phyloP scores from a whole-genome alignment of 495 filamentous ascomycete genomes.

The Cairneyella variabilis region DNA sequence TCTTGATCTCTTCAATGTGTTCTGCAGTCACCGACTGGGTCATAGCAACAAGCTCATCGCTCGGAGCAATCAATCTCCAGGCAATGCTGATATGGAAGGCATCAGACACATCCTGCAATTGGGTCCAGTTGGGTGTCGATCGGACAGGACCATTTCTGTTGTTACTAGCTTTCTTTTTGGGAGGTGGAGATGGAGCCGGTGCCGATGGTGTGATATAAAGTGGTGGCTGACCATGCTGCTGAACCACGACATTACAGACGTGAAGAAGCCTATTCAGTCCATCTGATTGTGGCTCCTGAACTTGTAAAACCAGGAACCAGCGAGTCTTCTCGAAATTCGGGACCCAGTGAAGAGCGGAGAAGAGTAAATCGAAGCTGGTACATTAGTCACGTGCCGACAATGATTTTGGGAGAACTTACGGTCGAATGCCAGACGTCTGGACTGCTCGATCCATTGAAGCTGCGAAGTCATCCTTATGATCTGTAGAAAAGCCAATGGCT shows the following conservation, averaged over 20 bases:
- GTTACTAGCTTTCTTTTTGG: background rate
- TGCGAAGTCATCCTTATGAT: conserved; percentile 26
- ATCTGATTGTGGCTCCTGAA: conserved; percentile 37
- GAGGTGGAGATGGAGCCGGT: background rate
- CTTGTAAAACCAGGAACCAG: conserved; percentile 80
- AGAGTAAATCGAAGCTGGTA: conserved; percentile 47
- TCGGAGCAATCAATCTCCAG: conserved; percentile 58
- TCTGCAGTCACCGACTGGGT: conserved; percentile 30
- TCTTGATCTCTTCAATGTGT: conserved; percentile 13
- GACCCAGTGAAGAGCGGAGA: conserved; percentile 58
- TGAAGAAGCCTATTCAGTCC: conserved; percentile 57
- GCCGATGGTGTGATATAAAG: conserved; percentile 52
- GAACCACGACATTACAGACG: conserved; percentile 59
- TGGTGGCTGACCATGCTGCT: conserved; percentile 61
- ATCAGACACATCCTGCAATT: conserved; percentile 35
- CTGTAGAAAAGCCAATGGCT: conserved; percentile 37
- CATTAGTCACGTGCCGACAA: conserved; percentile 4
- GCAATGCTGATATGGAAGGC: conserved; percentile 81
- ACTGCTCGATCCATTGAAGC: conserved; percentile 28
- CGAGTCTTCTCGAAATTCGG: conserved; percentile 70
- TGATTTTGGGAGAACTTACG: conserved; percentile 33
- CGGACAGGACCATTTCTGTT: no score
- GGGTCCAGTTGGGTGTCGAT: conserved; percentile 1
- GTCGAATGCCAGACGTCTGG: conserved; percentile 35
- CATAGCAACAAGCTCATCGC: conserved; percentile 30